phyloP scores from a whole-genome alignment of 2,329 filamentous ascomycete genomes.

The Monosporascus sp. region DNA sequence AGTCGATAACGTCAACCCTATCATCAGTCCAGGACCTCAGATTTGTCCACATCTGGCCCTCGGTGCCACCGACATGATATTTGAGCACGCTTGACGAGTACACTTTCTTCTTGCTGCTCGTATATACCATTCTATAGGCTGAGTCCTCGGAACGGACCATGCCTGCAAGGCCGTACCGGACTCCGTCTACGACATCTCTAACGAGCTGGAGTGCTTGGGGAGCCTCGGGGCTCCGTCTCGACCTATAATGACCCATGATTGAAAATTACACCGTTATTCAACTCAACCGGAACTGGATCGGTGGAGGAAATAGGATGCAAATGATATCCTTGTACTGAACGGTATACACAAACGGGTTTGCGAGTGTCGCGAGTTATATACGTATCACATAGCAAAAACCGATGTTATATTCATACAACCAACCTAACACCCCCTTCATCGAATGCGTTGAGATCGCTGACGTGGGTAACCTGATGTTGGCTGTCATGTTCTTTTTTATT shows the following conservation, averaged over 20 bases:
- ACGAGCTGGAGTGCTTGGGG: neutral
- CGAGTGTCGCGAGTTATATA: neutral
- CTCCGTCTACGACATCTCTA: neutral
- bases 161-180: neutral
- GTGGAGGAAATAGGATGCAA: too few relatives aligned
- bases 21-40: neutral
- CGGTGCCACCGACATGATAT: neutral
- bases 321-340: neutral
- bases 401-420: too few relatives aligned
- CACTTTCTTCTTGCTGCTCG: neutral
- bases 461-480: neutral
- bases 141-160: neutral
- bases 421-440: neutral
- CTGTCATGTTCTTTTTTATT: neutral
- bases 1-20: conserved; percentile 2
- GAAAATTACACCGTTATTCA: neutral
- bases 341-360: too few relatives aligned
- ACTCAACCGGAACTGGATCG: neutral
- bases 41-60: neutral
- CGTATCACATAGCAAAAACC: neutral
- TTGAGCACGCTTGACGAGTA: neutral
- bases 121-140: neutral
- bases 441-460: neutral
- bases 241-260: neutral
- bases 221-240: neutral